Base-by-base conservation (phyloP, 148 eudicot genomes). In the Limonium bicolor region DNA sequence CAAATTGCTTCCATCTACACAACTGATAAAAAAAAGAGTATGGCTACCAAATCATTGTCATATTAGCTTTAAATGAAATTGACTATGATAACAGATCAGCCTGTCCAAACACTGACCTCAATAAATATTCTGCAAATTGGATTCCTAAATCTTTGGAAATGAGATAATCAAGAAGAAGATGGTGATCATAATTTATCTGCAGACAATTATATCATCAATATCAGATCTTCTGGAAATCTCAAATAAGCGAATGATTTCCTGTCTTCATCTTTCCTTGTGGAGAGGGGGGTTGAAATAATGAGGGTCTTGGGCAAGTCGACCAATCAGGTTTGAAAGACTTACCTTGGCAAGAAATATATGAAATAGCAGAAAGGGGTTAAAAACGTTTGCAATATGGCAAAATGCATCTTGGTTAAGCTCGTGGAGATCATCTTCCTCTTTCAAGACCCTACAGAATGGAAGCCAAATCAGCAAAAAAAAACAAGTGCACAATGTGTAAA, bases 151-250 rank as follows among this genome's bases (percentile, higher is more conserved):
- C 92, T 58, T 68, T 83, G 40, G 97, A 84, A 55, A 88, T 84
- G 36, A 88, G 97, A 69, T 80, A 88, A 68, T 83, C 97, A 52
- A 88, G 86, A 56, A 88, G 94, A 27, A 88, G 74, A 50, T 88
- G 87, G 67, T 83, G 84, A 70, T 88, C 94, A 70, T 84, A 88
- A 41, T 51, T 76, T 53, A 88, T 61, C 97, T 88, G 86, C 68
- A 72, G 47, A 31, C 18, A 25, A 2, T 8, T 39, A 39, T 39
- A 39, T 20, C 4, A 19, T 20, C 20, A n/a, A n/a, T n/a, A n/a
- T n/a, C n/a, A n/a, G n/a, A n/a, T n/a, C n/a, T n/a, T n/a, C n/a
- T n/a, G n/a, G n/a, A n/a, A n/a, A n/a, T n/a, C n/a, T n/a, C n/a
- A n/a, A n/a, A n/a, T n/a, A n/a, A n/a, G n/a, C n/a, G n/a, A n/a